Base-by-base conservation (phyloP, 306 rosid genomes). In the Luffa acutangula region DNA sequence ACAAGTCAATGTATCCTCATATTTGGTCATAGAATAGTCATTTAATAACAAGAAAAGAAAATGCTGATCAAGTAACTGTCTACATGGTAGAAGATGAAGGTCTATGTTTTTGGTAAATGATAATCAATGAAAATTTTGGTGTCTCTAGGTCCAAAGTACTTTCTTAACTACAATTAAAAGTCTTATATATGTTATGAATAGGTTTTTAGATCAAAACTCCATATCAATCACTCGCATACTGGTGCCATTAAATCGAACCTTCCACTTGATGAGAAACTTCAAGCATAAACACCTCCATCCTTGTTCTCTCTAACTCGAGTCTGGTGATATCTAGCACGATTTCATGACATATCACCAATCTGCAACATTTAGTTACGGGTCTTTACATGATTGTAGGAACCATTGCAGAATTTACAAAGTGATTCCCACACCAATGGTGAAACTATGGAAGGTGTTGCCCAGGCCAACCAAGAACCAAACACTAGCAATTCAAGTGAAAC, bases 301-400 rank as follows among this genome's bases (percentile, higher is more conserved):
- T n/a, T 12, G 1, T 69, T 8, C 25, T 65, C 13, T 39, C 49
- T 37, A 17, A 65, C 49, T 36, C 1, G 15, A 67, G 7, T 46
- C 42, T 66, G 33, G 18, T 70, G 39, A 45, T 3, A 41, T 17
- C 17, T n/a, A 67, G n/a, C 34, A 11, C 53, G 18, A 45, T 45
- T 72, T 12, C 43, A 1, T 48, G 77, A 49, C 12, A 2, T 21
- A 48, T 34, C 53, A 75, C 34, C 9, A 6, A 75, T 53, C 25
- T 48, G 2, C 12, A 8, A 66, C 74, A 13, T 34, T 12, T 39
- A 43, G 5, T 66, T 18, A 9, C 8, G 4, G 14, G 7, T 48
- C 49, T 21, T 17, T 48, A 75, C 78, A 14, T 57, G 21, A 9
- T 41, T n/a, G n/a, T 87, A 93, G 97, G 89, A 86, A 66, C 86